Conservation (phyloP, 768 basidiomycete species). For the Amanita rimosa region DNA sequence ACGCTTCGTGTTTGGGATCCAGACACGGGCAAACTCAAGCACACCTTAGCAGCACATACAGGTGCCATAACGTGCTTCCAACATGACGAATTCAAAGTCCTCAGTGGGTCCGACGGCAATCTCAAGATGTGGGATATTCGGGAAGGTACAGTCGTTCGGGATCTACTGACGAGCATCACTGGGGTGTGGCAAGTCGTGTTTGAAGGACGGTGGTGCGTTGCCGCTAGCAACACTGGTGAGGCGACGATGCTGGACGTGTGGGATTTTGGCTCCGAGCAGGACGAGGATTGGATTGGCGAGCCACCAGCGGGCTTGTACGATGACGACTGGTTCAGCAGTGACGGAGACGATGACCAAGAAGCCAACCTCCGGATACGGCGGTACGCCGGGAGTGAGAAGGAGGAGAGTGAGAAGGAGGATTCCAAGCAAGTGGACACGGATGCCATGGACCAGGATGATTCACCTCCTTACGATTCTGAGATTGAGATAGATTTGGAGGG, state of each 20-base stretch:
- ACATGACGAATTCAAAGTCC: constrained; percentile 95
- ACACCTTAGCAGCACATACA: constrained; percentile 81
- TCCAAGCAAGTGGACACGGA: constrained; percentile 47
- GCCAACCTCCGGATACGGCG: constrained; percentile 13
- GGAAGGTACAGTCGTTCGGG: constrained; percentile 77
- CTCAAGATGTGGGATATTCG: constrained; percentile 97
- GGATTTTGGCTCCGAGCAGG: constrained; percentile 73
- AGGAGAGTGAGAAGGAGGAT: constrained; percentile 36
- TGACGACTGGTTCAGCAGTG: constrained; percentile 47
- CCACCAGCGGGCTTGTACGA: constrained; percentile 69
- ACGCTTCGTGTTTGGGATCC: constrained; percentile 95
- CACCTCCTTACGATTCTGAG: constrained; percentile 32
- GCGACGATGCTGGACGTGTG: constrained; percentile 79
- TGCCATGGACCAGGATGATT: constrained; percentile 61
- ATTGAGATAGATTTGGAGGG: constrained; percentile 18
- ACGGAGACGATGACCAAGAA: constrained; percentile 36
- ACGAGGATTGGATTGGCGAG: constrained; percentile 78
- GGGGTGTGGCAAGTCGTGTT: constrained; percentile 99
- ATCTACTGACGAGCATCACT: constrained; percentile 82
- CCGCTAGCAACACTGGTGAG: constrained; percentile 77
- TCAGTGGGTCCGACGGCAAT: constrained; percentile 91
- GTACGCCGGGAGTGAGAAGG: constrained; percentile 30
- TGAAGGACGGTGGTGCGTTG: constrained; percentile 89
- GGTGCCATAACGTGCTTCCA: constrained; percentile 99
- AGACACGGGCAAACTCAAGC: constrained; percentile 64